Conservation (phyloP, 768 basidiomycete genomes). For the Kwoniella heveanensis region DNA sequence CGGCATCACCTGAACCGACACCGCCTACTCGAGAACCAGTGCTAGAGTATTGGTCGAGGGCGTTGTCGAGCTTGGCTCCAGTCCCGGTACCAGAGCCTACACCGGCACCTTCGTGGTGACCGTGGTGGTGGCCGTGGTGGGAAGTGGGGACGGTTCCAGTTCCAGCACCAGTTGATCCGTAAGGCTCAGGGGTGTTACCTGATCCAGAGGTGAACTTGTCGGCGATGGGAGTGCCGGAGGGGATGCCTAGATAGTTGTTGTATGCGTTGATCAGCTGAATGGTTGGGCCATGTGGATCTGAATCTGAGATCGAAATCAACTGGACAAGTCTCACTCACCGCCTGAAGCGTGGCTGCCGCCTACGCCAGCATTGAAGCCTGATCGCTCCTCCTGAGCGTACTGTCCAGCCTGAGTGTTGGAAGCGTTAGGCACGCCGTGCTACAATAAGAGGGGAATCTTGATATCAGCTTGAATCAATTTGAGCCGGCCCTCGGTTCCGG, state of each 20-base stretch:
- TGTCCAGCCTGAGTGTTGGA: constrained; percentile 34
- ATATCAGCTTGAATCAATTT: not conserved
- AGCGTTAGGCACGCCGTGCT: constrained; percentile 28
- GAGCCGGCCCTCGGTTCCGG: no score
- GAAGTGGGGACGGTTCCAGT: constrained; percentile 5
- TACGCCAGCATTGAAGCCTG: constrained; percentile 39
- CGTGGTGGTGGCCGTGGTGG: constrained; percentile 6
- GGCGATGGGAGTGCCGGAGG: constrained; percentile 34
- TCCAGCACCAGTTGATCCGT: not conserved
- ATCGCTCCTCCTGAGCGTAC: constrained; percentile 23
- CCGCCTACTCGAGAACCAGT: constrained; percentile 8
- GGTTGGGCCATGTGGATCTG: not conserved
- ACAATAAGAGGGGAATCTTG: not conserved
- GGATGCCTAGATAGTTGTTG: constrained; percentile 9
- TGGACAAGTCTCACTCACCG: constrained; percentile 23
- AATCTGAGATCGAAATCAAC: no score
- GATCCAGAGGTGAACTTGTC: constrained; percentile 31
- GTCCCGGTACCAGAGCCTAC: not conserved
- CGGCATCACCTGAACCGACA: constrained; percentile 21
- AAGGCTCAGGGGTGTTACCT: constrained; percentile 17
- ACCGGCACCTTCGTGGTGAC: constrained; percentile 10
- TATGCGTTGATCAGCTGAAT: not conserved
- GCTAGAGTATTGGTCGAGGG: constrained; percentile 22
- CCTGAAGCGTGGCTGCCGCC: constrained; percentile 46
- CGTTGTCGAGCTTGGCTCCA: constrained; percentile 21